Evolutionary conservation across 306 rosid species (phyloP).

Genomic region (Erythrophleum fordii): DNA sequence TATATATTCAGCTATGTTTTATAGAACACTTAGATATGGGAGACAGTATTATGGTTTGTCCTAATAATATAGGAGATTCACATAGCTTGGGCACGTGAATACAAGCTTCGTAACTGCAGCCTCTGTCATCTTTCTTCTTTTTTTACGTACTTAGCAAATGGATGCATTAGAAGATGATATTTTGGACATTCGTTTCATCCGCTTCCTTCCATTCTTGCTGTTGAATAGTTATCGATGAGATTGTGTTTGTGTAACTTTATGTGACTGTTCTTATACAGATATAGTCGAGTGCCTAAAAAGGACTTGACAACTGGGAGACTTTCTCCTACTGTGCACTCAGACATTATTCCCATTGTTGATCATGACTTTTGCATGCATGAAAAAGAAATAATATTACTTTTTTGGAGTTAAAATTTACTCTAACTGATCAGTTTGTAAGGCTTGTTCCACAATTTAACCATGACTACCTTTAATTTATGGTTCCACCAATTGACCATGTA

Average conservation of each 20-base stretch:
- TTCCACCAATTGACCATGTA: neutral
- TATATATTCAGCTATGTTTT: neutral
- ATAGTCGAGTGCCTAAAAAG: neutral
- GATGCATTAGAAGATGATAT: neutral
- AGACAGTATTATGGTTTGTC: neutral
- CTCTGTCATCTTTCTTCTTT: neutral
- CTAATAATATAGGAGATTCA: neutral
- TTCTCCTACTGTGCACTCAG: neutral
- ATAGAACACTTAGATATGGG: neutral
- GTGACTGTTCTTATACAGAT: too few species aligned
- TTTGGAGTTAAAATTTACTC: neutral
- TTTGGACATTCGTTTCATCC: neutral
- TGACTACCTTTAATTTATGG: too few species aligned
- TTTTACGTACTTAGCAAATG: neutral
- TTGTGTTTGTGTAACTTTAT: too few species aligned
- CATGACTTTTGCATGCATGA: neutral
- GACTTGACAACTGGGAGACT: neutral
- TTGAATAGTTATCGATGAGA: too few species aligned
- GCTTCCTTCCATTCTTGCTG: neutral
- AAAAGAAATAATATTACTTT: neutral
- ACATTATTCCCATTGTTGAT: neutral
- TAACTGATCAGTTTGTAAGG: neutral
- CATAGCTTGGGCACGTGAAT: too few species aligned
- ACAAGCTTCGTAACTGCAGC: neutral
- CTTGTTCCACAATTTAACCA: too few species aligned